Conservation (phyloP, 345 rosid genomes). For the Populus deltoides region DNA sequence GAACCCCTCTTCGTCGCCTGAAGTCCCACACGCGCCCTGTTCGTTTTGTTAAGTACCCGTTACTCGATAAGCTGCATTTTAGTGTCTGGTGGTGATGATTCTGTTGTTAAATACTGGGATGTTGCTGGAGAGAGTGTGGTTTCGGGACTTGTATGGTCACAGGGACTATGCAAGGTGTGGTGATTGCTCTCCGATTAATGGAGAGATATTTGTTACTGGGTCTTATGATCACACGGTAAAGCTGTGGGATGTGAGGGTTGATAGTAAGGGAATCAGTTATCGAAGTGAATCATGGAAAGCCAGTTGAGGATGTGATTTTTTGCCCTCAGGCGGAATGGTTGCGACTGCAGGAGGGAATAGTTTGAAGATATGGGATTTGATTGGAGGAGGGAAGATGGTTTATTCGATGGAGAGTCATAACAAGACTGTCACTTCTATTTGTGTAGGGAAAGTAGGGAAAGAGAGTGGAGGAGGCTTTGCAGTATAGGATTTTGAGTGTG, state of each 20-base stretch:
- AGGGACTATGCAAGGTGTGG: slow-evolving; percentile 91
- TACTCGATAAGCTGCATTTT: slow-evolving; percentile 79
- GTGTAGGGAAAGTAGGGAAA: slow-evolving; percentile 50
- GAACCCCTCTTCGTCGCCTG: slow-evolving; percentile 78
- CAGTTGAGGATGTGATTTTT: slow-evolving; percentile 83
- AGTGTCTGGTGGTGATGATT: slow-evolving; percentile 90
- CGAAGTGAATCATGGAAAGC: slow-evolving; percentile 79
- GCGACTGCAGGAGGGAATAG: slow-evolving; percentile 82
- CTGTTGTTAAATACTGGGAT: slow-evolving; percentile 90
- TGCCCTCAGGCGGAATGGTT: slow-evolving; percentile 84
- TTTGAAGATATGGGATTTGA: slow-evolving; percentile 88
- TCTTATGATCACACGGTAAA: slow-evolving; percentile 91
- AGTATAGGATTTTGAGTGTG: slow-evolving; percentile 71
- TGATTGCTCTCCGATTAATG: slow-evolving; percentile 70
- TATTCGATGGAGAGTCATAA: slow-evolving; percentile 89
- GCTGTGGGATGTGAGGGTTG: slow-evolving; percentile 85
- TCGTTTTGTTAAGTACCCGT: slow-evolving; percentile 73
- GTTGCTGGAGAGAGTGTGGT: slow-evolving; percentile 65
- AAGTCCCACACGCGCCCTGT: slow-evolving; percentile 75
- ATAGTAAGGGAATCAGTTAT: slow-evolving; percentile 42
- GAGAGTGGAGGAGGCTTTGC: slow-evolving; percentile 36
- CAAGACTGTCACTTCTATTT: slow-evolving; percentile 81
- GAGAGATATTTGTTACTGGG: slow-evolving; percentile 70
- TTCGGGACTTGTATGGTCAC: slow-evolving; percentile 62
- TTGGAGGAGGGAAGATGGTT: slow-evolving; percentile 79